Percentiles rank a stretch among this genome's conserved stretches.
phyloP scores from a whole-genome alignment of 1,284 basidiomycete genomes.

The Paramarasmius palmivorus region DNA sequence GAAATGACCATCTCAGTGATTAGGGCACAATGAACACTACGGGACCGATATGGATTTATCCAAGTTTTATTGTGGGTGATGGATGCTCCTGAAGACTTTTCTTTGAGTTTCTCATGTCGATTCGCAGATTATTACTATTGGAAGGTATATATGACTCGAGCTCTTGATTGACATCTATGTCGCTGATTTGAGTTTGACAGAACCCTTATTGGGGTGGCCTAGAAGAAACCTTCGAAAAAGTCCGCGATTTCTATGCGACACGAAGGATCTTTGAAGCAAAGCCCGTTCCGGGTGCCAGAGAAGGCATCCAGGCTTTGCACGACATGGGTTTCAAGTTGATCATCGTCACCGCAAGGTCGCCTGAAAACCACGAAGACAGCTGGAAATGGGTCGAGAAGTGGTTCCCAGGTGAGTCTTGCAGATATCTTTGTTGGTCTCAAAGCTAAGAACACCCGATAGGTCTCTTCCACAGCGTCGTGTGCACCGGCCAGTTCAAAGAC shows the following conservation, averaged over 20 bases:
- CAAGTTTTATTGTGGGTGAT: constrained; percentile 60
- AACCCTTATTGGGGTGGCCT: constrained; percentile 75
- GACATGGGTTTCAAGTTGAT: constrained; percentile 67
- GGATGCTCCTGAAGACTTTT: constrained; percentile 2
- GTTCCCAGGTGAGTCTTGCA: constrained; percentile 51
- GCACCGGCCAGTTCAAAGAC: constrained; percentile 74
- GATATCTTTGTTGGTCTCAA: not conserved
- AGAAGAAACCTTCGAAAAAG: constrained; percentile 58
- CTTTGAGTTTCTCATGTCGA: not conserved
- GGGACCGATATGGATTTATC: constrained; percentile 48
- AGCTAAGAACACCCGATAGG: constrained; percentile 28
- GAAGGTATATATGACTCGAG: constrained; percentile 42
- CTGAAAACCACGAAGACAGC: constrained; percentile 57
- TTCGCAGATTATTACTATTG: constrained; percentile 63
- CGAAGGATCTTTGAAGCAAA: constrained; percentile 50
- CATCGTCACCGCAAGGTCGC: constrained; percentile 74
- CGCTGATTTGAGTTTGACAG: constrained; percentile 29
- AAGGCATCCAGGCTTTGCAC: constrained; percentile 57
- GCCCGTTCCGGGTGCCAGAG: constrained; percentile 66
- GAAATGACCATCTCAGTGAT: not conserved
- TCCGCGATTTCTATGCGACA: constrained; percentile 59
- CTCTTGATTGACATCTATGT: not conserved
- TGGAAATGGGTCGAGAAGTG: constrained; percentile 69
- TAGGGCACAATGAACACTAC: constrained; percentile 74
- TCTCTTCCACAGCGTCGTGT: constrained; percentile 69